Evolutionary conservation across 805 yeast species (phyloP).

Genomic region (Schwanniomyces pseudopolymorphus): DNA sequence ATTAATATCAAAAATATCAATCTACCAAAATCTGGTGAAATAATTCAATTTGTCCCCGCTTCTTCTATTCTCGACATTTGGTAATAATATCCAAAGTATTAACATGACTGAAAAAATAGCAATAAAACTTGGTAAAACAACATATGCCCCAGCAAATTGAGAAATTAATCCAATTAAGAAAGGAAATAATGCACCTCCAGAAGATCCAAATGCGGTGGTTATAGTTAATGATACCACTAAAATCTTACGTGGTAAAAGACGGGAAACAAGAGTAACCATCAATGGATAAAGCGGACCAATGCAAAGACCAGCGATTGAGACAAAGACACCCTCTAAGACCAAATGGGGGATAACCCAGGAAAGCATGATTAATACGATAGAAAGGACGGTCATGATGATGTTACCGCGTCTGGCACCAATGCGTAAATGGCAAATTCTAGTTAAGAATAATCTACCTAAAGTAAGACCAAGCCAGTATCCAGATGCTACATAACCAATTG

Average conservation of each 20-base stretch:
- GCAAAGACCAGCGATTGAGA: slow-evolving; percentile 54
- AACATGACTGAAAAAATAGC: slow-evolving; percentile 35
- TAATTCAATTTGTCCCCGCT: not conserved
- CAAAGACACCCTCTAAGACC: slow-evolving; percentile 46
- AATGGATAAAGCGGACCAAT: slow-evolving; percentile 67
- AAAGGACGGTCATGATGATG: slow-evolving; percentile 26
- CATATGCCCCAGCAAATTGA: slow-evolving; percentile 45
- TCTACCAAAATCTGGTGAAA: slow-evolving; percentile 12
- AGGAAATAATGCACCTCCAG: slow-evolving; percentile 58
- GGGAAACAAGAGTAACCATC: slow-evolving; percentile 45
- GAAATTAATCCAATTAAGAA: slow-evolving; percentile 52
- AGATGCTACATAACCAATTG: slow-evolving; percentile 63
- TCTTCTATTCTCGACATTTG: slow-evolving; percentile 8
- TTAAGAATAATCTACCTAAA: slow-evolving; percentile 55
- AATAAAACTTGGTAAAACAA: slow-evolving; percentile 49
- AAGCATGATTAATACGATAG: slow-evolving; percentile 40
- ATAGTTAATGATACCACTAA: slow-evolving; percentile 51
- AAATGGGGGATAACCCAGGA: slow-evolving; percentile 51
- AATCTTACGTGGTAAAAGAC: slow-evolving; percentile 50
- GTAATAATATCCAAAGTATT: slow-evolving; percentile 16
- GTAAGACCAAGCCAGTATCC: slow-evolving; percentile 76
- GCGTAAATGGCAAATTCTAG: slow-evolving; percentile 35
- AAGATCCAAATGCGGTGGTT: slow-evolving; percentile 56
- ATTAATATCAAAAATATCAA: too few relatives aligned
- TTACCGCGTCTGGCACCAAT: slow-evolving; percentile 49